These are phyloP conservation scores for Alopecurus myosuroides DNA, from an alignment of 176 grass and related monocot species.

Conservation along the genomic window DNA sequence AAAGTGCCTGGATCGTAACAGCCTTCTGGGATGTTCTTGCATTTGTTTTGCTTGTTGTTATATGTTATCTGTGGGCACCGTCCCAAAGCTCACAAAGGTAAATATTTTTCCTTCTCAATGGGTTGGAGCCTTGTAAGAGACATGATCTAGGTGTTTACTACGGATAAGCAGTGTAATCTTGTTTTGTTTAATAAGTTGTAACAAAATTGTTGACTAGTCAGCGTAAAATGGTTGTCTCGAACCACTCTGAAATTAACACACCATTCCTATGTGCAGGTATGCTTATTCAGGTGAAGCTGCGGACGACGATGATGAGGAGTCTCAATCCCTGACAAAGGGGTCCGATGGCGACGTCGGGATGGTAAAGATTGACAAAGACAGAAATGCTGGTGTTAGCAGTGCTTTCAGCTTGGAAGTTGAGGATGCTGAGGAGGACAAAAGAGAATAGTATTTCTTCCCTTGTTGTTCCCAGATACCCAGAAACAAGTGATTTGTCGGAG, in stretches of 20 bases:
- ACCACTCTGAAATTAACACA: background rate
- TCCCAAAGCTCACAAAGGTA: constrained; percentile 98
- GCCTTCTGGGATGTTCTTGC: constrained; percentile 95
- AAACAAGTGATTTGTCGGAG: constrained; percentile 20
- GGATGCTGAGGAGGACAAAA: constrained; percentile 85
- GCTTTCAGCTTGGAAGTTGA: constrained; percentile 63
- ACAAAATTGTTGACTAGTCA: background rate
- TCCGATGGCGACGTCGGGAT: constrained; percentile 82
- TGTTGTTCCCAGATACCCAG: background rate
- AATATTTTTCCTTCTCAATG: background rate
- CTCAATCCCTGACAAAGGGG: constrained; percentile 82
- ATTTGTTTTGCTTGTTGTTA: constrained; percentile 75
- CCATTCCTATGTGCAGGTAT: constrained; percentile 55
- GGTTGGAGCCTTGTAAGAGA: background rate
- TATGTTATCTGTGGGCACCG: constrained; percentile 94
- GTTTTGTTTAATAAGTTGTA: background rate
- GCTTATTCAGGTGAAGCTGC: constrained; percentile 81
- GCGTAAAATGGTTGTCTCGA: background rate
- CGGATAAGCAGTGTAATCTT: background rate
- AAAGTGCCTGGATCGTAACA: constrained; percentile 96
- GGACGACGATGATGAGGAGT: constrained; percentile 77
- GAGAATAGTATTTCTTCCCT: constrained; percentile 42
- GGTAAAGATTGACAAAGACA: constrained; percentile 74
- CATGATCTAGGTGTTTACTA: background rate
- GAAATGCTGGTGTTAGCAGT: constrained; percentile 40